Evolutionary conservation across 257 asterid genomes (phyloP), one percentile per base, ranked within the genome.

Genomic region (Solanum arcanum): DNA sequence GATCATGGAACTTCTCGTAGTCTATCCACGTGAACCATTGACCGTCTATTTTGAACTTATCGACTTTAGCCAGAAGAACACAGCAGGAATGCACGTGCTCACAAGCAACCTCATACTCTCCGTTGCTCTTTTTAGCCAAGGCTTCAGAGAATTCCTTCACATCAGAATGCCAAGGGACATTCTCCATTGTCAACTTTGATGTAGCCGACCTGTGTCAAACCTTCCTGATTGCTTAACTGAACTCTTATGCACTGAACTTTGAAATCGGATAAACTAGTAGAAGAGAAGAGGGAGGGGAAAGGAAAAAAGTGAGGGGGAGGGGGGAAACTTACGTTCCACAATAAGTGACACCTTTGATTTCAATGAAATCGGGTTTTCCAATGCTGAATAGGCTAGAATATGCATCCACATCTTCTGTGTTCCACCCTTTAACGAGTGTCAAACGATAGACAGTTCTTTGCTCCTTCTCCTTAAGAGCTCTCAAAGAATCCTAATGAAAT

Each of bases 361-460:
- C 99, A 76, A 97, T 87, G 89, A 97, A 96, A 93, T 97, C 99
- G 4, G 99, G 99, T 87, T 87, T 91, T 62, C 99, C 99, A 37
- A 93, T 76, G 84, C 92, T 90, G 86, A 97, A 96, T 21, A 97
- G 94, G 91, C 82, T 90, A 46, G 91, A 97, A 92, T 96, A 97
- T 70, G 99, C 99, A 87, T 97, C 99, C 73, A 97, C 4, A 13
- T 97, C 99, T 91, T 95, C 99, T n/a, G 95, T 91, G 83, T 97
- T 97, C 99, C 99, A 97, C 89, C 99, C 98, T 93, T 97, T 97
- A 59, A 97, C 99, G 37, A 97, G 92, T 37, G 99, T 97, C 90
- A 97, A 90, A 80, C 99, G 98, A 82, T 97, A 97, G 81, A 97
- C 99, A 39, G 99, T 97, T 84, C 99, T 93, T 80, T 97, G 99